These are phyloP conservation scores for Manihot esculenta DNA, from an alignment of 441 rosid species.

Conservation along the genomic window DNA sequence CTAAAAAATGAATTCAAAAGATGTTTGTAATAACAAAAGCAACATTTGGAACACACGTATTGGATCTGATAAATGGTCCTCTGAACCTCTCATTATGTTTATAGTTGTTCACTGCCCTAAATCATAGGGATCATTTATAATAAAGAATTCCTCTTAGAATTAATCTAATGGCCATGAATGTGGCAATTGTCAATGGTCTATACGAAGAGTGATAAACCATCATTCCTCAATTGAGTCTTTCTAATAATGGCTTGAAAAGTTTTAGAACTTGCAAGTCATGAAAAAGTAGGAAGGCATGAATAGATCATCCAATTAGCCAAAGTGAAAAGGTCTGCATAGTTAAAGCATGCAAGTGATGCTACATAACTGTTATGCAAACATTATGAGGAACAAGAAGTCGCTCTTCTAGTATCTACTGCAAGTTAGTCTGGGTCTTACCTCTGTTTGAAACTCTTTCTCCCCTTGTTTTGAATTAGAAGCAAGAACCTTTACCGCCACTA, in stretches of 20 bases:
- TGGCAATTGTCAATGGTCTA: not conserved
- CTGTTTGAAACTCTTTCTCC: constrained; percentile 91
- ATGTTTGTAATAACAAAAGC: not conserved
- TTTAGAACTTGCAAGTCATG: too few species aligned
- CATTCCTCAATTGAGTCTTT: too few species aligned
- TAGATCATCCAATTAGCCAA: not conserved
- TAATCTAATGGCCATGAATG: not conserved
- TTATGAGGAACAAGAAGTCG: not conserved
- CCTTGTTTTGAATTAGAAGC: constrained; percentile 93
- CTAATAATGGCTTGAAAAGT: too few species aligned
- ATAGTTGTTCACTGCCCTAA: not conserved
- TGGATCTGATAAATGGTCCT: not conserved
- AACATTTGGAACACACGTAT: not conserved
- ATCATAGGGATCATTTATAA: not conserved
- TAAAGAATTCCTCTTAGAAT: not conserved
- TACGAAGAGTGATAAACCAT: not conserved
- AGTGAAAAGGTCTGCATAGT: constrained; percentile 1
- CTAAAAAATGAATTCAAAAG: constrained; percentile 7
- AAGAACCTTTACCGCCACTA: constrained; percentile 86
- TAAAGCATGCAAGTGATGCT: not conserved
- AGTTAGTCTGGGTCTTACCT: constrained; percentile 46
- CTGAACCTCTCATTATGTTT: not conserved
- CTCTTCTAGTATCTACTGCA: not conserved
- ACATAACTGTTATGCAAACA: not conserved
- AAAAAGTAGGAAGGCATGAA: not conserved